These are phyloP conservation scores for Blastobotrys persicus DNA, from an alignment of 1,139 yeast genomes.

Conservation along the genomic window DNA sequence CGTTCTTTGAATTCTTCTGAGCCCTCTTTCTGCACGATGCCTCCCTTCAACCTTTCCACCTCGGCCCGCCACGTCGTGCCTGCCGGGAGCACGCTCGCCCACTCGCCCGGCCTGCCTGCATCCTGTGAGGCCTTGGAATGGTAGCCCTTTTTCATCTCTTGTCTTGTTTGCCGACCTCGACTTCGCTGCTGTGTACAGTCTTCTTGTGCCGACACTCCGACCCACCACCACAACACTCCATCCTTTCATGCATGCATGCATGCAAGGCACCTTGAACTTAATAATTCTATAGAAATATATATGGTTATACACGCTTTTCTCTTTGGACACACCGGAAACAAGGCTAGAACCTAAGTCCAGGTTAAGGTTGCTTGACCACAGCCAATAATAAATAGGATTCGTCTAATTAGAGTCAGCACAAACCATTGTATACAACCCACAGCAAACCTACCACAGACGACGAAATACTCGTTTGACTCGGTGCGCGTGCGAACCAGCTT, in stretches of 20 bases:
- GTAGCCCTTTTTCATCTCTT: too few species aligned
- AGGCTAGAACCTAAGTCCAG: not conserved
- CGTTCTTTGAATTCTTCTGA: not conserved
- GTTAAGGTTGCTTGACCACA: not conserved
- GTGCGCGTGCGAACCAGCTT: slow-evolving; percentile 18
- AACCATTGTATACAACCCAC: not conserved
- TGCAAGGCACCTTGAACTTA: too few species aligned
- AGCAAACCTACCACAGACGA: slow-evolving; percentile 15
- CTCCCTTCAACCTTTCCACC: not conserved
- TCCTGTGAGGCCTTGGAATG: too few species aligned
- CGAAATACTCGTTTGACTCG: slow-evolving; percentile 15
- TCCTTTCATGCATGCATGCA: too few species aligned
- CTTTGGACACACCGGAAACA: too few species aligned
- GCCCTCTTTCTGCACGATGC: not conserved
- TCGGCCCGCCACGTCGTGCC: not conserved
- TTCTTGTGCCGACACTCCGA: too few species aligned
- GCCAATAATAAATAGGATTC: slow-evolving; percentile 15
- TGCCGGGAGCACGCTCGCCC: not conserved
- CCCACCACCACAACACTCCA: too few species aligned
- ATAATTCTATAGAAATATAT: too few species aligned
- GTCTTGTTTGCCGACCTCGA: too few species aligned
- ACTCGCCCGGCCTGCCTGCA: too few species aligned
- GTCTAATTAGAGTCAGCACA: slow-evolving; percentile 7
- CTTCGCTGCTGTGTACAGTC: too few species aligned
- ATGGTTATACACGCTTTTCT: too few species aligned